Percentiles rank a stretch among this genome's conserved stretches.
These are phyloP conservation scores for Citrus reticulata DNA, from an alignment of 345 rosid genomes.

Conservation along the genomic window DNA sequence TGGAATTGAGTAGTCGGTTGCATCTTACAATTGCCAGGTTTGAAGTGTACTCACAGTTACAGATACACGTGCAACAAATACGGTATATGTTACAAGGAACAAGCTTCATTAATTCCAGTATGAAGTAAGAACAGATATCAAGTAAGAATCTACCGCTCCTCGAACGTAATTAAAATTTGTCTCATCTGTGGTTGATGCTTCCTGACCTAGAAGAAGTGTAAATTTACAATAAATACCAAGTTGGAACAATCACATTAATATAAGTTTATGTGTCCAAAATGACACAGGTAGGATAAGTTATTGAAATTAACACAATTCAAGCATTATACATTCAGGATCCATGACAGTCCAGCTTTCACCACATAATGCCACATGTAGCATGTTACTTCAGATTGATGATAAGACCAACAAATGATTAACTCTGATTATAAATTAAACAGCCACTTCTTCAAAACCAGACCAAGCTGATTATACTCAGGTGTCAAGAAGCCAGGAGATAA, in stretches of 20 bases:
- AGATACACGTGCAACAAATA: not conserved
- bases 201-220: slow-evolving; percentile 47
- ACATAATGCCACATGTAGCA: not conserved
- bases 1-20: not conserved
- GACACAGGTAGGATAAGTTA: not conserved
- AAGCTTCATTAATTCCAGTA: not conserved
- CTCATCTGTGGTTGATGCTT: slow-evolving; percentile 73
- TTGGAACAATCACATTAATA: not conserved
- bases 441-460: not conserved
- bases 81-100: not conserved
- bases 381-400: not conserved
- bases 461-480: not conserved
- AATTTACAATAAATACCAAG: not conserved
- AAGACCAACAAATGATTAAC: slow-evolving; percentile 6
- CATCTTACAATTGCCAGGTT: not conserved
- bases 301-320: not conserved
- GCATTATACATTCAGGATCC: not conserved
- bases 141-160: slow-evolving; percentile 31
- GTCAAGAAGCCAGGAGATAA: not conserved
- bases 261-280: not conserved
- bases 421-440: not conserved
- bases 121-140: not conserved
- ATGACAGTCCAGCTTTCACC: not conserved
- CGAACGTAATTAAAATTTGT: slow-evolving; percentile 59
- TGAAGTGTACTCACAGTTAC: not conserved